These are phyloP conservation scores for Lachancea cidri DNA, from an alignment of 805 yeast genomes.

Conservation along the genomic window DNA sequence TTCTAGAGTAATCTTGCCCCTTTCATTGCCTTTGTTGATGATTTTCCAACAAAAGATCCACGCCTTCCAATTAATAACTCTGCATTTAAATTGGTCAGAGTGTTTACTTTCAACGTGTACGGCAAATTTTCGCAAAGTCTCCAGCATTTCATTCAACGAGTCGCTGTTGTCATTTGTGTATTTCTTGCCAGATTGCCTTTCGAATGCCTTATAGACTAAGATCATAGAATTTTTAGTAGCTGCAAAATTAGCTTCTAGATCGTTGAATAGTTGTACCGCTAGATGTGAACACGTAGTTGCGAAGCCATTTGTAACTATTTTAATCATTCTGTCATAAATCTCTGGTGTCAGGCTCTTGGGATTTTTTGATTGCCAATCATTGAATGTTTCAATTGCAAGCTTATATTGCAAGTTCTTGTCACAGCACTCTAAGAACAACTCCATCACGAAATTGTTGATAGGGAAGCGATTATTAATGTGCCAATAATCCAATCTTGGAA, in stretches of 20 bases:
- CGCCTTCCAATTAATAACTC: constrained; percentile 16
- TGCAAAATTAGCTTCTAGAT: constrained; percentile 18
- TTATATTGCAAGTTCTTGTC: constrained; percentile 11
- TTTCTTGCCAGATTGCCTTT: constrained; percentile 20
- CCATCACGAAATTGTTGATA: neutral
- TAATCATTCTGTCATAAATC: constrained; percentile 3
- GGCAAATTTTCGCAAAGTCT: constrained; percentile 15
- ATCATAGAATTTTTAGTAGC: constrained; percentile 12
- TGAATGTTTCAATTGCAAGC: constrained; percentile 17
- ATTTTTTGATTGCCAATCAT: constrained; percentile 3
- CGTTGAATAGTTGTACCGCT: constrained; percentile 7
- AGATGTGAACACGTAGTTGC: constrained; percentile 3
- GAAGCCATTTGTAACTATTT: constrained; percentile 2
- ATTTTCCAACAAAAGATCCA: constrained; percentile 26
- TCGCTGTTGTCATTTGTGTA: constrained; percentile 9
- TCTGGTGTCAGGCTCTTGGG: constrained; percentile 9
- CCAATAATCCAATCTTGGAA: constrained; percentile 7
- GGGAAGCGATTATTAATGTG: constrained; percentile 1
- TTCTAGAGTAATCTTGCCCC: constrained; percentile 8
- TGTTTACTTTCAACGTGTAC: constrained; percentile 15
- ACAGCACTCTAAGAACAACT: constrained; percentile 3
- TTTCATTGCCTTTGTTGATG: constrained; percentile 13
- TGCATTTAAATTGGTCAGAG: constrained; percentile 9
- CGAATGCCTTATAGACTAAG: constrained; percentile 23
- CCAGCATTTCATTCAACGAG: constrained; percentile 10